Evolutionary conservation across 2,329 filamentous ascomycete species (phyloP), one percentile per base, ranked within the genome.

Genomic region (Salinomyces thailandicus): DNA sequence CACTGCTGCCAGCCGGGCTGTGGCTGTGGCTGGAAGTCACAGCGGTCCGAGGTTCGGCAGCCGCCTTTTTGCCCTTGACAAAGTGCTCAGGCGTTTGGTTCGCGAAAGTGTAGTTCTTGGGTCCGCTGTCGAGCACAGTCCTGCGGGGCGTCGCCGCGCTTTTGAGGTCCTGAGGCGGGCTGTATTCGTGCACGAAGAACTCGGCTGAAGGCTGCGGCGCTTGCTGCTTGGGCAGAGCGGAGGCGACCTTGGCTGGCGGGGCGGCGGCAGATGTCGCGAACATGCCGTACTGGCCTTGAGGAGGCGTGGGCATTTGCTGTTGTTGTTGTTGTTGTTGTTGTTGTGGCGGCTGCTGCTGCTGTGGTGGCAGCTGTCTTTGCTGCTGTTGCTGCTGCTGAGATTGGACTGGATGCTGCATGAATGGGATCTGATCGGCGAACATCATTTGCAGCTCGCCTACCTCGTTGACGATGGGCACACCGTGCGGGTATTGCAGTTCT

Each of bases 51-150:
- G 36, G 11, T 7, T 33, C 30, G 6, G 31, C 30, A n/a, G n/a
- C n/a, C 4, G 19, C 20, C 18, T 30, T 31, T 43, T 53, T 55
- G 26, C 49, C 48, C 40, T 51, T 53, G 40, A 54, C 53, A 45
- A 66, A 68, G 44, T 67, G 61, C 41, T 59, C 55, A 1, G 65
- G 64, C 7, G 61, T 61, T 38, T 65, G 62, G 33, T 68, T 68
- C 31, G 63, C 62, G 38, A 69, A 69, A 12, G 64, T 63, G 45
- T 65, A 69, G 39, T 57, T 65, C 51, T 67, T 68, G 2, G 60
- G 55, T 8, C 44, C 51, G 14, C 38, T 43, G 28, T 57, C 54
- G 7, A 41, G 36, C 46, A 42, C 57, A 26, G 22, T 26, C 40
- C 53, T 56, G 4, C 56, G 46, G 12, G 52, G 52, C 11, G 48